Base-by-base conservation (phyloP, 1,284 basidiomycete species). In the Cutaneotrichosporon spelunceum region DNA sequence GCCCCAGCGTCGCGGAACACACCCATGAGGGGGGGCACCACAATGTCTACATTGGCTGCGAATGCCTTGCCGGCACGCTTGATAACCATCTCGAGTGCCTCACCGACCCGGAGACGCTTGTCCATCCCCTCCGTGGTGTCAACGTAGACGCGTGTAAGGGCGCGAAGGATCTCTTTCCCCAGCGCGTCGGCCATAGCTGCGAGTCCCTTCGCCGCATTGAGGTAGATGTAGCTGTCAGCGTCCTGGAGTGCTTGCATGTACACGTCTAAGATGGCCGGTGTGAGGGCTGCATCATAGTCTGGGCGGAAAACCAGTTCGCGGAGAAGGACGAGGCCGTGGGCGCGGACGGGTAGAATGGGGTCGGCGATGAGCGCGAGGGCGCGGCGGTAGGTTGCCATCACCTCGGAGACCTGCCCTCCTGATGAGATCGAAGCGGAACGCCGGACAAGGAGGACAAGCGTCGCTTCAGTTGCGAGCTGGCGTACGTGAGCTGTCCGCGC, bases 221-320 rank as follows among this genome's bases (percentile, higher is more conserved):
- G 81, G 75, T 93, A 98, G 62, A 98, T 87, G 78, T 94, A 98
- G 34, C 90, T 93, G 73, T 99, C 95, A 55, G 94, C 89, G 70
- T 97, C 93, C 72, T 93, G 88, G 4, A 96, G 80, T 0, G 88
- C 85, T 70, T 91, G 86, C 64, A 96, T 78, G 74, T 96, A 94
- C 56, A 97, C 88, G 50, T 91, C 90, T 49, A 94, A 80, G 67
- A 97, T 90, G 1, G 87, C 87, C 1, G 92, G 91, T 4, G 89
- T 78, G 16, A 96, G 82, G 0, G 89, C 87, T 3, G 42, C 45
- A 54, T 71, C 64, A 65, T 69, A 62, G 21, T 57, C 65, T 9
- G 81, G 79, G 5, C 83, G 48, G 14, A 69, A 80, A 19, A 91
- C 85, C 27, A 94, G 84, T 68, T 90, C 84, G 52, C 88, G 86